Evolutionary conservation across 2,329 filamentous ascomycete species (phyloP), one percentile per base, ranked within the genome.

Genomic region (Alternaria panax): DNA sequence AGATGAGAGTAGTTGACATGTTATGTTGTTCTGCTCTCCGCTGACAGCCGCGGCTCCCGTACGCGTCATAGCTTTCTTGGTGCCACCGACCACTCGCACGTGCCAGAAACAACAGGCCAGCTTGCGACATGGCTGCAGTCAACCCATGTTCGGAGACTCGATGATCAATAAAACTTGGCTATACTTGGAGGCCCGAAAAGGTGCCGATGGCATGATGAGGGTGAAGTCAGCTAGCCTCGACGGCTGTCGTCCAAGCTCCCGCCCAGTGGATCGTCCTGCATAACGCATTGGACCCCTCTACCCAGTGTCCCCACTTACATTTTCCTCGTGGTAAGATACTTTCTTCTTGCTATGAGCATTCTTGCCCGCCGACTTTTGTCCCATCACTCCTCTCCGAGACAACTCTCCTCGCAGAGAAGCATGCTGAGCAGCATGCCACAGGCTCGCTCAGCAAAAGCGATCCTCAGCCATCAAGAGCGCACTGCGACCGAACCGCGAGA

Each of bases 401-500:
- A 56, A 43, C 54, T 60, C 40, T 51, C 52, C 30, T 48, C 53
- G 54, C 65, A 59, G 51, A 57, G 61, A 62, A 61, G 67, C 56
- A 68, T 67, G 54, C 66, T 64, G 63, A 65, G 66, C 66, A 73
- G 65, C 63, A 76, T 75, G 72, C 64, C 69, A 28, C 71, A 70
- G 61, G 65, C 71, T 47, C 69, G 68, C 50, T 75, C 73, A 42
- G 68, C 71, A 20, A 74, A 73, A 72, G 67, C 65, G 25, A 65
- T 66, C 42, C 60, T 74, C 20, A 78, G 74, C 61, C 92, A 95
- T 71, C 81, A 90, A 59, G 86, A 92, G 66, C 86, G 92, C 53
- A 96, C 92, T 11, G 89, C 90, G 3, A 79, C 84, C 38, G 90
- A 95, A 73, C 91, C 90, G 41, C 87, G 92, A 57, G 87, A 90